Percentiles rank a stretch among this genome's conserved stretches.
phyloP scores from a whole-genome alignment of 345 rosid genomes.

The Camelina neglecta region DNA sequence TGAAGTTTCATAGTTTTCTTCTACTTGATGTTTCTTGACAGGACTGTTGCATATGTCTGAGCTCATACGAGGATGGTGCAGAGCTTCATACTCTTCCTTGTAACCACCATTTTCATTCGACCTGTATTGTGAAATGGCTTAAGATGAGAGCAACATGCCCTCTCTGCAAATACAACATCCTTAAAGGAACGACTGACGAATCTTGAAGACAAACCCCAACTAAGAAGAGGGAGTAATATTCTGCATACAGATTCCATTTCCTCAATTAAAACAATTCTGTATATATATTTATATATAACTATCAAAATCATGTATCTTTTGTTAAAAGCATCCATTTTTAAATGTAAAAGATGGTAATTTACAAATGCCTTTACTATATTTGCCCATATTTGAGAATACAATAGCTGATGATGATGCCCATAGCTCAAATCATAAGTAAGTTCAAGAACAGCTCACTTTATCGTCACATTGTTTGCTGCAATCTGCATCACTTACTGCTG shows the following conservation, averaged over 20 bases:
- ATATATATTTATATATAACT: constrained; percentile 16
- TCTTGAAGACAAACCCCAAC: constrained; percentile 46
- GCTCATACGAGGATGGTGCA: constrained; percentile 78
- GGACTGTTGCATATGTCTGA: constrained; percentile 96
- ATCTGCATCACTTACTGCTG: constrained; percentile 14
- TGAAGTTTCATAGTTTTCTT: constrained; percentile 5
- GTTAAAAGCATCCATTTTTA: constrained; percentile 10
- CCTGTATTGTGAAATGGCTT: constrained; percentile 92
- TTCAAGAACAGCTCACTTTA: constrained; percentile 29
- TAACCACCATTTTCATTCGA: constrained; percentile 88
- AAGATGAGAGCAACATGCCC: constrained; percentile 98
- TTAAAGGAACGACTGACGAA: constrained; percentile 77
- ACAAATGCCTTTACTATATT: neutral
- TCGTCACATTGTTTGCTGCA: constrained; percentile 25
- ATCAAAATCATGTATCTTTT: constrained; percentile 24
- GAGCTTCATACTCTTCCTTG: constrained; percentile 93
- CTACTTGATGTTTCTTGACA: constrained; percentile 29
- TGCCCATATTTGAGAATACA: neutral
- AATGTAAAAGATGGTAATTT: constrained; percentile 22
- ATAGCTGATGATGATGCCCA: neutral
- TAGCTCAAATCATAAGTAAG: neutral
- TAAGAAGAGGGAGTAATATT: neutral
- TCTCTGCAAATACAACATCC: constrained; percentile 94
- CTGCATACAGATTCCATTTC: constrained; percentile 20
- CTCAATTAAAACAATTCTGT: neutral